These are phyloP conservation scores for Hyaloscypha bicolor DNA, from an alignment of 495 filamentous ascomycete species.

Conservation along the genomic window DNA sequence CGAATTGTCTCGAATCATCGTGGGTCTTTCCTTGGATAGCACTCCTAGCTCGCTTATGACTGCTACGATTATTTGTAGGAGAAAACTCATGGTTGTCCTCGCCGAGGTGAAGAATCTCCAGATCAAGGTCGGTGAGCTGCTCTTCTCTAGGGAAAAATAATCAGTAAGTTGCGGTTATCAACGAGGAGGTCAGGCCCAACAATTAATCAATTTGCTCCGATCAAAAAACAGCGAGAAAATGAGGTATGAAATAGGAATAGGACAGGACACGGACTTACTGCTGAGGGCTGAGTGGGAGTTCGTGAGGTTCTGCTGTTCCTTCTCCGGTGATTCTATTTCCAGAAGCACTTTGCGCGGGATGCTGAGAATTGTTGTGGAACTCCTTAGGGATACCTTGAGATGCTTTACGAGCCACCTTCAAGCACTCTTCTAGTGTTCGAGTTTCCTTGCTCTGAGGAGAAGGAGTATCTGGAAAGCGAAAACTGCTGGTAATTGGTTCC, in stretches of 20 bases:
- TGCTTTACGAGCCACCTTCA: not conserved
- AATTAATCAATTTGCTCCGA: not conserved
- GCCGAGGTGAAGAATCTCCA: constrained; percentile 9
- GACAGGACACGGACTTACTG: not conserved
- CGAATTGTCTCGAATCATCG: not conserved
- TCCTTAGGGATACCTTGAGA: not conserved
- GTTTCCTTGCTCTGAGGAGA: not conserved
- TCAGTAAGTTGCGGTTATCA: not conserved
- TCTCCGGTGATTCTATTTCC: not conserved
- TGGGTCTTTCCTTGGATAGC: not conserved
- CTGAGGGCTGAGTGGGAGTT: not conserved
- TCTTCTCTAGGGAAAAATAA: not conserved
- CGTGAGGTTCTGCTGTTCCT: not conserved
- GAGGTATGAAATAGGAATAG: not conserved
- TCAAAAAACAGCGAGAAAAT: no score
- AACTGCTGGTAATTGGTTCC: not conserved
- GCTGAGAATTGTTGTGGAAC: not conserved
- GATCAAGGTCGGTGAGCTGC: constrained; percentile 5
- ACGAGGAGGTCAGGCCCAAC: not conserved
- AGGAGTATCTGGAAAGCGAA: not conserved
- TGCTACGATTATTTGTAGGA: not conserved
- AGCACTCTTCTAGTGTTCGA: not conserved
- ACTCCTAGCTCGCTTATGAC: not conserved
- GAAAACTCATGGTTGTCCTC: not conserved
- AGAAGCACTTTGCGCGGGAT: not conserved